Percentiles rank a stretch among this genome's conserved stretches.
phyloP scores from a whole-genome alignment of 345 rosid genomes.

The Garcia nutans region DNA sequence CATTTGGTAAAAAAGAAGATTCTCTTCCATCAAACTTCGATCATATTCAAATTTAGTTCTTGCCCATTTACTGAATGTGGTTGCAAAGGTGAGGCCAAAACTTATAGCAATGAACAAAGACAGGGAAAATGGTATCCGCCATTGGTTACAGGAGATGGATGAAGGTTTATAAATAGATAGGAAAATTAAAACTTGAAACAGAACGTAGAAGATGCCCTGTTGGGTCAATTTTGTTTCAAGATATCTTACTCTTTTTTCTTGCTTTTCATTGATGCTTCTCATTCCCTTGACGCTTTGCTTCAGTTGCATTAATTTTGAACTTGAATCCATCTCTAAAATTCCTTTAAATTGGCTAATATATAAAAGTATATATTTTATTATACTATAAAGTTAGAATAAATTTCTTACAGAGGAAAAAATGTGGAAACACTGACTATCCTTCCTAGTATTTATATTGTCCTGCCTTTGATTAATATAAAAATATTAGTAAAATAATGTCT shows the following conservation, averaged over 20 bases:
- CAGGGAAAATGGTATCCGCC: neutral
- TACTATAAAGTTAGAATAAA: too few species aligned
- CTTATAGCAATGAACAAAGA: neutral
- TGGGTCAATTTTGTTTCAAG: neutral
- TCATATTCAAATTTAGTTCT: neutral
- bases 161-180: neutral
- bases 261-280: neutral
- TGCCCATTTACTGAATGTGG: neutral
- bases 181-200: neutral
- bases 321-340: neutral
- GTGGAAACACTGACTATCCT: too few species aligned
- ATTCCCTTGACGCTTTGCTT: neutral
- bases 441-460: too few species aligned
- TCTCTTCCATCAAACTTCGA: neutral
- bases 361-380: too few species aligned
- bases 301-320: neutral
- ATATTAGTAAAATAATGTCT: too few species aligned
- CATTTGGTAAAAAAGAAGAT: neutral
- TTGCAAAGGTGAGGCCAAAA: neutral
- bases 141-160: neutral
- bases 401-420: too few species aligned
- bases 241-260: neutral
- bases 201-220: neutral
- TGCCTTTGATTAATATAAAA: too few species aligned
- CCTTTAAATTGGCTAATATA: too few species aligned